These are phyloP conservation scores for Durio zibethinus DNA, from an alignment of 345 rosid genomes.

Conservation along the genomic window DNA sequence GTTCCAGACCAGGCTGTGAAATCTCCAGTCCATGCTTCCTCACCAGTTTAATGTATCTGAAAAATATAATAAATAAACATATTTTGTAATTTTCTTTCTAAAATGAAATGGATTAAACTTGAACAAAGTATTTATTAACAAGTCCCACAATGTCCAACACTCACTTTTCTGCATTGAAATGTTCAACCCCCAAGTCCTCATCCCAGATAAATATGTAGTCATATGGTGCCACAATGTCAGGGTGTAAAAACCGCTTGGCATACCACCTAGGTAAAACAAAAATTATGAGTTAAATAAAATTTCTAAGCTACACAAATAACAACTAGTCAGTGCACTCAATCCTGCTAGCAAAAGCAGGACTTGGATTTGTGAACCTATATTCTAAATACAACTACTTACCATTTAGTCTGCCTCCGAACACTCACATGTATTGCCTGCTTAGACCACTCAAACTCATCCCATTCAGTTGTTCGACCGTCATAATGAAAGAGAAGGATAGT, in stretches of 20 bases:
- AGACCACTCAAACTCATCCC: conserved; percentile 99
- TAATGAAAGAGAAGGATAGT: conserved; percentile 91
- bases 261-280: conserved; percentile 77
- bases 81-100: not conserved
- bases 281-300: conserved; percentile 13
- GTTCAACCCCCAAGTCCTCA: conserved; percentile 93
- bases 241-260: conserved; percentile 98
- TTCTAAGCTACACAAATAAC: not conserved
- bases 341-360: conserved; percentile 9
- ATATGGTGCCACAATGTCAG: conserved; percentile 87
- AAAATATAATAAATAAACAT: conserved; percentile 4
- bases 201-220: conserved; percentile 98
- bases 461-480: conserved; percentile 80
- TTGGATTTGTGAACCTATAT: not conserved
- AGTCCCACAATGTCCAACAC: conserved; percentile 20
- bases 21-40: conserved; percentile 93
- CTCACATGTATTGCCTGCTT: conserved; percentile 89
- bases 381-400: conserved; percentile 41
- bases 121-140: not conserved
- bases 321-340: not conserved
- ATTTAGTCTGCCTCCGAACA: conserved; percentile 82
- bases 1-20: conserved; percentile 98
- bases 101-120: not conserved
- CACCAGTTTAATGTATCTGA: conserved; percentile 75
- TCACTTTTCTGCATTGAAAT: conserved; percentile 90